Evolutionary conservation across 1,284 basidiomycete genomes (phyloP), one percentile per base, ranked within the genome.

Genomic region (Albatrellus sp.): DNA sequence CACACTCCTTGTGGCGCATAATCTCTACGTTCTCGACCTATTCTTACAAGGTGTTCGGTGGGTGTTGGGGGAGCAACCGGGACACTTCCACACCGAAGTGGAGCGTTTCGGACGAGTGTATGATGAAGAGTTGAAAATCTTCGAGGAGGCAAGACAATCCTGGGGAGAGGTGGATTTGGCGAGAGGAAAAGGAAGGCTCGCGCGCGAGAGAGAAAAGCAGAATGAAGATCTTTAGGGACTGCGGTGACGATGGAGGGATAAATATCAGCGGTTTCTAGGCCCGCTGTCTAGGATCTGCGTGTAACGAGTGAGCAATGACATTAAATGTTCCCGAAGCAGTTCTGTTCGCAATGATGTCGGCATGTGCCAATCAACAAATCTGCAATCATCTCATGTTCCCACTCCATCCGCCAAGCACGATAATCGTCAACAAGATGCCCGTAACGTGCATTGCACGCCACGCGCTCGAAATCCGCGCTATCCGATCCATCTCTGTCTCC

Each of bases 1-100:
- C 52, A 57, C 83, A 3, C 59, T 89, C 30, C 70, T 90, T 10
- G 70, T 69, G 9, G 67, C 77, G 61, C 88, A 90, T 58, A 90
- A 90, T 52, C 64, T 87, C 24, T 60, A 71, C 1, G 68, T 88
- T 1, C 61, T 86, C 24, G 73, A 78, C 38, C 57, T 62, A 0
- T 86, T 90, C 59, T 74, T 87, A 45, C 61, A 60, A 0, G 73
- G 72, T 0, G 61, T 87, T 0, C 69, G 84, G 24, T 38, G 46
- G 0, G 58, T 75, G 0, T 56, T 81, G 14, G 42, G 48, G 24
- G 43, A 48, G 8, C 52, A 45, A 12, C 50, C 47, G 3, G 49
- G 52, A 8, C 43, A 53, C 16, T 75, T 81, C 57, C 54, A 48
- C 3, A 50, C 56, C n/a, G 75, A 82, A 50, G 65, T 79, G 4